Conservation (phyloP, 495 filamentous ascomycete species). For the Durotheca rogersii region DNA sequence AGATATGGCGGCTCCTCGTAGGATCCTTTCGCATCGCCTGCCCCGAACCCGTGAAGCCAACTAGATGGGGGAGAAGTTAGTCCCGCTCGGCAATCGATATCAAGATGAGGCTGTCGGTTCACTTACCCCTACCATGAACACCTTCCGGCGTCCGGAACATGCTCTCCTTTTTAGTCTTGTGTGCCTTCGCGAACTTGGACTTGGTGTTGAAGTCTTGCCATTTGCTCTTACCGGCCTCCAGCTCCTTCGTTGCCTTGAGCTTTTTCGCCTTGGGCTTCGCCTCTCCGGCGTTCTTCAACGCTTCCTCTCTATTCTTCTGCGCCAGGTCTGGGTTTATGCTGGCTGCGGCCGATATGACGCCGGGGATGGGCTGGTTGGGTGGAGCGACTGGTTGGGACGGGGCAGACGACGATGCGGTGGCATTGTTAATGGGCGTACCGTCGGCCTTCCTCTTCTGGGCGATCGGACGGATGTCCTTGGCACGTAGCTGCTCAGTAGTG, state of each 20-base stretch:
- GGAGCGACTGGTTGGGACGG: constrained; percentile 44
- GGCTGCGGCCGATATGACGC: constrained; percentile 80
- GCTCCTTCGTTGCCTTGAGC: constrained; percentile 84
- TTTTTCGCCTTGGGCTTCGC: constrained; percentile 59
- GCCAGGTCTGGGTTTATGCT: constrained; percentile 80
- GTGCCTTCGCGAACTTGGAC: constrained; percentile 70
- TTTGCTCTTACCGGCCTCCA: constrained; percentile 87
- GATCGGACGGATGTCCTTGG: constrained; percentile 81
- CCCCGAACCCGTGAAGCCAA: constrained; percentile 94
- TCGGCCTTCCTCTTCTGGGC: constrained; percentile 92
- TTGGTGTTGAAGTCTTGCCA: constrained; percentile 91
- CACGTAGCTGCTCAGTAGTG: constrained; percentile 79
- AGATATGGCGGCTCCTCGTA: constrained; percentile 78
- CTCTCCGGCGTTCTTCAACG: constrained; percentile 36
- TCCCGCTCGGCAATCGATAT: background rate
- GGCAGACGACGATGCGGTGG: constrained; percentile 41
- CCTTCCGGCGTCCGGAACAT: constrained; percentile 95
- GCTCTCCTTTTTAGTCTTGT: constrained; percentile 76
- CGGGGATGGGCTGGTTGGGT: constrained; percentile 52
- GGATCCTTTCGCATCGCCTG: constrained; percentile 92
- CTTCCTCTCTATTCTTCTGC: constrained; percentile 58
- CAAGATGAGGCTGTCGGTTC: background rate
- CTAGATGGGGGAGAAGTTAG: constrained; percentile 52
- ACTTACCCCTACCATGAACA: constrained; percentile 77
- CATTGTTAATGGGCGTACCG: constrained; percentile 60